phyloP scores from a whole-genome alignment of 2,329 filamentous ascomycete genomes.

The Ceratocystis harringtonii region DNA sequence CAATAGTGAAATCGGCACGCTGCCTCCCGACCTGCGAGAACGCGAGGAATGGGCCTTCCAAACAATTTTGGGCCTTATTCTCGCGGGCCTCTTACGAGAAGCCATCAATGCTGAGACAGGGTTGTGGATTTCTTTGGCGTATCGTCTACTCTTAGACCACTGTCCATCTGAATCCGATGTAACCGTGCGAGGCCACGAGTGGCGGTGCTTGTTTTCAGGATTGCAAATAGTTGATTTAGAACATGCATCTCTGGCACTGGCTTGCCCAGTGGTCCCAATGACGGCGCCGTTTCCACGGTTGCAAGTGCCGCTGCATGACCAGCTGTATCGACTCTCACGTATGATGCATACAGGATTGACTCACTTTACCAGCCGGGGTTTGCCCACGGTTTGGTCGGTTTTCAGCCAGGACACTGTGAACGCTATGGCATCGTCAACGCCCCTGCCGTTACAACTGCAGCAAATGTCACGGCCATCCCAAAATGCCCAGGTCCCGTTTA shows the following conservation, averaged over 20 bases:
- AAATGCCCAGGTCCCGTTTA: conserved; percentile 22
- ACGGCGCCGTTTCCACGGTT: conserved; percentile 27
- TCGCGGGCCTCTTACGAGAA: conserved; percentile 29
- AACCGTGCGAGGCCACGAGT: conserved; percentile 21
- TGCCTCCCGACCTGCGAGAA: conserved; percentile 19
- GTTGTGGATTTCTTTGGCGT: conserved; percentile 31
- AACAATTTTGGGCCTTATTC: conserved; percentile 28
- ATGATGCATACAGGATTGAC: conserved; percentile 32
- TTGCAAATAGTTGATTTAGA: conserved; percentile 31
- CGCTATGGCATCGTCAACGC: conserved; percentile 11
- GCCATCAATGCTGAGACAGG: conserved; percentile 30
- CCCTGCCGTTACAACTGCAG: not conserved
- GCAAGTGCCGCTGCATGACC: conserved; percentile 27
- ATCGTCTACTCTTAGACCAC: conserved; percentile 28
- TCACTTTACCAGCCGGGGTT: conserved; percentile 29
- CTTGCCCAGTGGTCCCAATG: conserved; percentile 29
- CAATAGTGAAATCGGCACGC: conserved; percentile 21
- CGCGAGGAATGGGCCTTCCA: conserved; percentile 30
- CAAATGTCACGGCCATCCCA: conserved; percentile 11
- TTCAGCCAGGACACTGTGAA: conserved; percentile 19
- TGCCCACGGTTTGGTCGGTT: conserved; percentile 32
- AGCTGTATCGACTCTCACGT: conserved; percentile 28
- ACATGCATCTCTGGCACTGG: conserved; percentile 30
- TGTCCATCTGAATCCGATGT: conserved; percentile 28
- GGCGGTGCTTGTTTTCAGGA: conserved; percentile 28